Base-by-base conservation (phyloP, 1,284 basidiomycete species). In the Trichosporon inkin region DNA sequence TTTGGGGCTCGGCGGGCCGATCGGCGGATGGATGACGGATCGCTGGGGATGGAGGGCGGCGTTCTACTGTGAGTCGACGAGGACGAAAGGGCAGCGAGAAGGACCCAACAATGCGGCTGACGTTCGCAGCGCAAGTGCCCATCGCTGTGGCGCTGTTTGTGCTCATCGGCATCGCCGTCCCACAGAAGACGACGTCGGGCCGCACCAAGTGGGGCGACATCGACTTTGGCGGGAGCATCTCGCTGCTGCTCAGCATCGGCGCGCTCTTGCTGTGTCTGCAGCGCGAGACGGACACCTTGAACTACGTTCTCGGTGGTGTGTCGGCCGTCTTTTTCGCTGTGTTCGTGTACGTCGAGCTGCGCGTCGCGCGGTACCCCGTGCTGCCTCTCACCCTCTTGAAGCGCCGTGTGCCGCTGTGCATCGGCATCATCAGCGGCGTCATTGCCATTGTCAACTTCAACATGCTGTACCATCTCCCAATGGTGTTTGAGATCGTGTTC, bases 1-100 rank as follows among this genome's bases (percentile, higher is more conserved):
- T 0, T 66, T 67, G 16, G 77, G 73, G 0, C 62, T 78, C 6
- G 79, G 79, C 10, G 79, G 76, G 2, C 77, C 78, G 2, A 61
- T 79, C 10, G 79, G 79, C 2, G 79, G 79, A 0, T 68, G 67
- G 56, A 61, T 78, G 53, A 77, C 76, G 13, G 76, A 79, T 56
- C 62, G 63, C 6, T 67, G 74, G 13, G 79, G 79, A 0, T 80
- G 78, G 79, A 63, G 78, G n/a, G 67, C 69, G 6, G 77, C 77
- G 3, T 80, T 80, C 53, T 61, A 57, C 19, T 55, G 59, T 56
- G 35, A 53, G 59, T 17, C 6, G 5, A 6, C 2, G 28, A 32
- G 8, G 28, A n/a, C n/a, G n/a, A n/a, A n/a, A n/a, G n/a, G n/a
- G n/a, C n/a, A n/a, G n/a, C n/a, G n/a, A n/a, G n/a, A n/a, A n/a